Percentiles rank a stretch among this genome's conserved stretches.
Evolutionary conservation across 2,329 filamentous ascomycete species (phyloP).

Genomic region (Colletotrichum phormii): DNA sequence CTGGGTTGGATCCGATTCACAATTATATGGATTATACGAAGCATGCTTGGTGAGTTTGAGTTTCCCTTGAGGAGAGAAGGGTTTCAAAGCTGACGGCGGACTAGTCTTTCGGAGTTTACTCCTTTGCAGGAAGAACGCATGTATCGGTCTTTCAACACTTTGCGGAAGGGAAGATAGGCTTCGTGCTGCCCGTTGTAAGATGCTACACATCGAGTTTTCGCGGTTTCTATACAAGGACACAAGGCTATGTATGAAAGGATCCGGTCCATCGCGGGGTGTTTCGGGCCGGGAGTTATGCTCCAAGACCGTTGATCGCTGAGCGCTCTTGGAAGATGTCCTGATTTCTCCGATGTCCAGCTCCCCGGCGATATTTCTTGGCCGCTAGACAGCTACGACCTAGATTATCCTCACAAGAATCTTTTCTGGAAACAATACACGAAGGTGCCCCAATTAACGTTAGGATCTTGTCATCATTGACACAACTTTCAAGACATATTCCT

Average conservation of each 20-base stretch:
- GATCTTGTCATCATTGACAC: not conserved
- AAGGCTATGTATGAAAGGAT: too few relatives aligned
- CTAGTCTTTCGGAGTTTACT: slow-evolving; percentile 10
- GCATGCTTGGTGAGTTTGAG: not conserved
- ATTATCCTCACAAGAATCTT: too few relatives aligned
- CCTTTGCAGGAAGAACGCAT: slow-evolving; percentile 26
- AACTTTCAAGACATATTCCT: not conserved
- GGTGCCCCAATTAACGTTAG: not conserved
- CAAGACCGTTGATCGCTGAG: too few relatives aligned
- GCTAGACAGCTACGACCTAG: too few relatives aligned
- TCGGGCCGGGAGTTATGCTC: too few relatives aligned
- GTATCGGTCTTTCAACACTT: slow-evolving; percentile 19
- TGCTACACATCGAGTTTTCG: too few relatives aligned
- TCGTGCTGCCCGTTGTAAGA: not conserved
- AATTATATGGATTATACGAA: slow-evolving; percentile 47
- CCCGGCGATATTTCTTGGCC: too few relatives aligned
- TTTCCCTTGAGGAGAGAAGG: not conserved
- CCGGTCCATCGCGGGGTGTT: too few relatives aligned
- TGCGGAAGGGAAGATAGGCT: not conserved
- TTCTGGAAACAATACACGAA: not conserved
- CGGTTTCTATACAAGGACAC: too few relatives aligned
- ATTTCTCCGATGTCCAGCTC: too few relatives aligned
- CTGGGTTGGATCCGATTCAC: slow-evolving; percentile 43
- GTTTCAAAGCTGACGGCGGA: not conserved
- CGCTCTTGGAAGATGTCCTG: too few relatives aligned